phyloP scores from a whole-genome alignment of 768 basidiomycete genomes.

The Leccinum subgranulosum region DNA sequence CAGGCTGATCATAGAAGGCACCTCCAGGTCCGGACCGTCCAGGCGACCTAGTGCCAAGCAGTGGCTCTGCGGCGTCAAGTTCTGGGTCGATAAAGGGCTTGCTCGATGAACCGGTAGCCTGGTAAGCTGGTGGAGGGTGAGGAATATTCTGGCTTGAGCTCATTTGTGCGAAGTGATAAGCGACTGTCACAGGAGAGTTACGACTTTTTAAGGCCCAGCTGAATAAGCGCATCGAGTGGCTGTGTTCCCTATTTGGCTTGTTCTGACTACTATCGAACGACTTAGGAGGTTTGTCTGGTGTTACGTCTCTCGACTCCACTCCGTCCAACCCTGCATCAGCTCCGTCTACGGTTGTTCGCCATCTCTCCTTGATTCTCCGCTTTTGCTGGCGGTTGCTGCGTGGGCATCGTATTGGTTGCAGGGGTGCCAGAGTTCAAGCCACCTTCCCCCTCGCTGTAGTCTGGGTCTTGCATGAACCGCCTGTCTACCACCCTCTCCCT shows the following conservation, averaged over 20 bases:
- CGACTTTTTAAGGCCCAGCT: conserved; percentile 18
- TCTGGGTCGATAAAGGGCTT: conserved; percentile 32
- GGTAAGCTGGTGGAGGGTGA: conserved; percentile 59
- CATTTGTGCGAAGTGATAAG: conserved; percentile 41
- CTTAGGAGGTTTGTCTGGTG: not conserved
- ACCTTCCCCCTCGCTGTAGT: conserved; percentile 24
- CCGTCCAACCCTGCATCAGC: not conserved
- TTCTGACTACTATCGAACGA: not conserved
- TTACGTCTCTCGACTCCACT: not conserved
- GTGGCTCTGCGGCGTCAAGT: conserved; percentile 48
- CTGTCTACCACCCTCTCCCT: conserved; percentile 2
- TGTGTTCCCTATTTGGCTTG: conserved; percentile 14
- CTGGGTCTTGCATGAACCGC: conserved; percentile 24
- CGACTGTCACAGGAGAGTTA: conserved; percentile 3
- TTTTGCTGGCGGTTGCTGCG: conserved; percentile 10
- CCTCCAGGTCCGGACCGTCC: conserved; percentile 21
- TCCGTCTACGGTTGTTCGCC: conserved; percentile 7
- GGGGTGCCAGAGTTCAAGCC: conserved; percentile 7
- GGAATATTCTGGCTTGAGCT: conserved; percentile 49
- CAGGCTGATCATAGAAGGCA: conserved; percentile 73
- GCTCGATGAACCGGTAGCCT: conserved; percentile 38
- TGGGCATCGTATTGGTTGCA: conserved; percentile 8
- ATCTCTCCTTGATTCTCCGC: conserved; percentile 2
- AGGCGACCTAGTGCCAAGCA: conserved; percentile 51
- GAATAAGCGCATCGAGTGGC: conserved; percentile 26